These are phyloP conservation scores for Plenodomus biglobosus DNA, from an alignment of 2,329 filamentous ascomycete species.

Conservation along the genomic window DNA sequence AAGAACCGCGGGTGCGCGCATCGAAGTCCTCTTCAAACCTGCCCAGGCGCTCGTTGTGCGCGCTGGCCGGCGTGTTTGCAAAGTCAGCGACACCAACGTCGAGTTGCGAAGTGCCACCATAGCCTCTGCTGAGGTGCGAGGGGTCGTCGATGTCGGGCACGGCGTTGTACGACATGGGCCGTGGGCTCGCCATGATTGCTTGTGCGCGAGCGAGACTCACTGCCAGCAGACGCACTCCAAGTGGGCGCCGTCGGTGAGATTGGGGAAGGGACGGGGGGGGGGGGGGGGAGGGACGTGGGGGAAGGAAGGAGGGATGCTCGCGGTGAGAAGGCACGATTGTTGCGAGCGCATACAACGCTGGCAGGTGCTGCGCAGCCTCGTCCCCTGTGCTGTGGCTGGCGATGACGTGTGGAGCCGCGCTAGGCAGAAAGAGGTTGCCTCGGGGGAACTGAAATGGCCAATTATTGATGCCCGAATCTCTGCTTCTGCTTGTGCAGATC, in stretches of 20 bases:
- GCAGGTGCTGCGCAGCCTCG: conserved; percentile 8
- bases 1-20: conserved; percentile 66
- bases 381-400: conserved; percentile 14
- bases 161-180: conserved; percentile 40
- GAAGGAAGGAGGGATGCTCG: conserved; percentile 6
- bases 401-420: conserved; percentile 22
- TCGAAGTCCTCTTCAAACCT: conserved; percentile 73
- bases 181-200: conserved; percentile 28
- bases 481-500: neutral
- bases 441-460: conserved; percentile 18
- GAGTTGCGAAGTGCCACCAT: conserved; percentile 32
- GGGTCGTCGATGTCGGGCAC: conserved; percentile 43
- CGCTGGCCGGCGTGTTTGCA: conserved; percentile 37
- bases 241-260: conserved; percentile 11
- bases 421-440: conserved; percentile 6
- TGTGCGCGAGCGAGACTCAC: neutral
- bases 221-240: conserved; percentile 3
- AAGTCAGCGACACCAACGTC: conserved; percentile 43
- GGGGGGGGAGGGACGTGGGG: too few species aligned
- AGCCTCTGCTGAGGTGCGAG: conserved; percentile 40
- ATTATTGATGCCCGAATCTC: conserved; percentile 11
- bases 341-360: conserved; percentile 10
- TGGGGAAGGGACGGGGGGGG: conserved; percentile 7
- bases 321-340: conserved; percentile 1
- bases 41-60: conserved; percentile 42